Percentiles rank a stretch among this genome's conserved stretches.
Conservation (phyloP, 768 basidiomycete genomes). For the Lactarius vividus region DNA sequence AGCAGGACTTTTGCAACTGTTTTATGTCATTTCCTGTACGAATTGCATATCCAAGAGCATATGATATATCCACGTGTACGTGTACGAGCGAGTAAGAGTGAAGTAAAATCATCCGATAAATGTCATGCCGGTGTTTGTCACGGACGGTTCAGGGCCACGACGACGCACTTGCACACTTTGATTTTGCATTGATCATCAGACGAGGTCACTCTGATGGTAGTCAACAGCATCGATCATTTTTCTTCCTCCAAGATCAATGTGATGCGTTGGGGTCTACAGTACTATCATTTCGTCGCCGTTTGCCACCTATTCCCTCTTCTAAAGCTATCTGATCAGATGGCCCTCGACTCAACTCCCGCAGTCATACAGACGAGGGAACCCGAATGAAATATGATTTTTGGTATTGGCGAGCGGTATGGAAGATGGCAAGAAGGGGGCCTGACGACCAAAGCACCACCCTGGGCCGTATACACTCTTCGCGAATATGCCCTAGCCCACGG, state of each 20-base stretch:
- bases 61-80: not conserved
- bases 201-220: no score
- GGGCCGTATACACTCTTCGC: not conserved
- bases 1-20: not conserved
- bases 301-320: not conserved
- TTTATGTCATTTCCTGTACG: not conserved
- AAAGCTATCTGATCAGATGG: not conserved
- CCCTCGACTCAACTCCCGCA: not conserved
- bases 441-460: no score
- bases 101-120: not conserved
- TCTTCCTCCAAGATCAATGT: no score
- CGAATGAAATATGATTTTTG: not conserved
- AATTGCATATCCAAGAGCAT: not conserved
- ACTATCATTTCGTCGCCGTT: no score
- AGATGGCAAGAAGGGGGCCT: not conserved
- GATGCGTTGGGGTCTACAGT: no score
- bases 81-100: not conserved
- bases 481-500: not conserved
- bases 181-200: no score
- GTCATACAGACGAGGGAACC: no score
- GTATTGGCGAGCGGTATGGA: not conserved
- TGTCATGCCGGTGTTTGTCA: no score
- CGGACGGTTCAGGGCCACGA: no score
- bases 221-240: no score
- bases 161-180: no score